Conservation (phyloP, 495 filamentous ascomycete genomes). For the Haplographium delicatum region DNA sequence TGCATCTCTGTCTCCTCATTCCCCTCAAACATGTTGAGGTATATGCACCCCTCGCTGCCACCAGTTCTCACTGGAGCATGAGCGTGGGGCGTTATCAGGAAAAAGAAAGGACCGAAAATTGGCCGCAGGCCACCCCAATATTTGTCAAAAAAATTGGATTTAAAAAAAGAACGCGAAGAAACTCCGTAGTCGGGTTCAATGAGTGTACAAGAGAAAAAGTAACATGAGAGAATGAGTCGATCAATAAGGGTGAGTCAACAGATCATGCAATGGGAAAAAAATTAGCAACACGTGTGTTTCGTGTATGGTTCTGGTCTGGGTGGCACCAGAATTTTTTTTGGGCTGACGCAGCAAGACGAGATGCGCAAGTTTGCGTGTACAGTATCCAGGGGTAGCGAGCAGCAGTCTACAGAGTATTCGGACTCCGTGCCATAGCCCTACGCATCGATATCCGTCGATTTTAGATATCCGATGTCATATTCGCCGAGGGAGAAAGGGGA, state of each 20-base stretch:
- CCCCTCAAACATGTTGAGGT: background rate
- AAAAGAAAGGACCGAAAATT: constrained; percentile 23
- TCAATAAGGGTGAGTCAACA: constrained; percentile 9
- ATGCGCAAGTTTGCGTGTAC: too few species aligned
- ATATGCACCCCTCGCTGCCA: background rate
- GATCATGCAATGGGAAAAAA: constrained; percentile 13
- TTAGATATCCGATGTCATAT: too few species aligned
- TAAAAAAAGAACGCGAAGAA: background rate
- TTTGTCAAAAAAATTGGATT: constrained; percentile 13
- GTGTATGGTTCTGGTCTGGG: constrained; percentile 5
- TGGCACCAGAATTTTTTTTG: constrained; percentile 2
- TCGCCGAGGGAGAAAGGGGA: background rate
- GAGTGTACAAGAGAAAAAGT: too few species aligned
- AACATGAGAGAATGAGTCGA: constrained; percentile 9
- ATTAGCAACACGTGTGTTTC: constrained; percentile 14
- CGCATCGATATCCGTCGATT: too few species aligned
- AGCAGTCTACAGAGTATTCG: too few species aligned
- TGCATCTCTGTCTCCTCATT: background rate
- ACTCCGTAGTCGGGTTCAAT: too few species aligned
- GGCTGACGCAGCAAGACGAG: constrained; percentile 2
- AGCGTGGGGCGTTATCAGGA: constrained; percentile 22
- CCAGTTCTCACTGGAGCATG: constrained; percentile 6
- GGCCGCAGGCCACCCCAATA: constrained; percentile 12
- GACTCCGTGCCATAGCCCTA: too few species aligned
- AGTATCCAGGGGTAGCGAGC: background rate